Base-by-base conservation (phyloP, 306 rosid genomes). In the Neltuma alba region DNA sequence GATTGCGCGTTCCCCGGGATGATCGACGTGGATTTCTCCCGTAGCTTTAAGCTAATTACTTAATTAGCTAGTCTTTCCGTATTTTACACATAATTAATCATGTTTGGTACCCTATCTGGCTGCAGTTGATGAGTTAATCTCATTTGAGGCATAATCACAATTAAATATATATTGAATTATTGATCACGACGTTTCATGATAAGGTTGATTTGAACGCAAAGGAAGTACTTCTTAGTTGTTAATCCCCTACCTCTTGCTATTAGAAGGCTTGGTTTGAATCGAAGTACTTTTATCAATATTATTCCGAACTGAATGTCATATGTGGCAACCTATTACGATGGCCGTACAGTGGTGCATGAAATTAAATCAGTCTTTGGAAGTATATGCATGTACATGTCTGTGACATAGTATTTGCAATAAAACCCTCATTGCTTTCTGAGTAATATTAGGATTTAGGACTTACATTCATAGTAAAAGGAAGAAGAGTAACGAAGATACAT, bases 111-210 rank as follows among this genome's bases (percentile, higher is more conserved):
- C n/a, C 47, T 34, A 65, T 30, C 36, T 5, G 48, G 79, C 31
- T 55, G 58, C 27, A 58, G 70, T 40, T 75, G 33, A 75, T 57
- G 42, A 23, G 42, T 55, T 55, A 23, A 73, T 60, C 66, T 54
- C 66, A 54, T 12, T 3, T n/a, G 77, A 34, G 77, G 67, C 13
- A 33, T 33, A 58, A 30, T 50, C 55, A 28, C 70, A 16, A 63
- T 44, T 33, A 63, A 0, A 63, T 63, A 63, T 20, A 30, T 63
- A 33, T 6, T 7, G 27, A 52, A n/a, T 7, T 57, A 25, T 57
- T 25, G 71, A 36, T 65, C 45, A 33, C 8, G 28, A 12, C 33
- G 33, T 57, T 28, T 60, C 20, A 28, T 5, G 15, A 8, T 10
- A n/a, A 10, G 70, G 28, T n/a, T 33, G 13, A 64, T 18, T 20